A percentile compares a stretch with the other conserved stretches of the same genome.
Conservation (phyloP, 2,329 filamentous ascomycete species). For the Monascus ruber region DNA sequence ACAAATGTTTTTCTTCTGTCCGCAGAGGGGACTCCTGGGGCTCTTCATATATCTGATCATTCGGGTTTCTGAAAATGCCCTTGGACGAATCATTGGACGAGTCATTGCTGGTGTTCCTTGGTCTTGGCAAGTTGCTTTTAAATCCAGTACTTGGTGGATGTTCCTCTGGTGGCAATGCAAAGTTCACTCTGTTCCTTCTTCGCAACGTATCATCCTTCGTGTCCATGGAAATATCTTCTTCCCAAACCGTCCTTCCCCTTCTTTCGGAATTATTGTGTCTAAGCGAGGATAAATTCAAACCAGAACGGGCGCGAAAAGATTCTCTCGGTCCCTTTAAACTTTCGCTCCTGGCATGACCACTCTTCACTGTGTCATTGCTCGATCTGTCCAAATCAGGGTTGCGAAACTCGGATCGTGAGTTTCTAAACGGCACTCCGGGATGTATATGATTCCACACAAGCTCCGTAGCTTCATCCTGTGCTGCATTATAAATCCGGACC, state of each 20-base stretch:
- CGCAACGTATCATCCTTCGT: slow-evolving; percentile 15
- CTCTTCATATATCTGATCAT: slow-evolving; percentile 72
- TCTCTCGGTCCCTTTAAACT: slow-evolving; percentile 11
- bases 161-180: slow-evolving; percentile 24
- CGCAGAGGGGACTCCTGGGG: slow-evolving; percentile 43
- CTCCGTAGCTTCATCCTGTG: slow-evolving; percentile 52
- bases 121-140: slow-evolving; percentile 9
- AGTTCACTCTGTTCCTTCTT: slow-evolving; percentile 30
- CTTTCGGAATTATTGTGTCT: slow-evolving; percentile 1
- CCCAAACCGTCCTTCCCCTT: background rate
- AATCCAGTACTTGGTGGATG: slow-evolving; percentile 5
- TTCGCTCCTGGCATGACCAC: slow-evolving; percentile 34
- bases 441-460: slow-evolving; percentile 54
- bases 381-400: slow-evolving; percentile 34
- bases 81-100: slow-evolving; percentile 32
- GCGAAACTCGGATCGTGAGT: slow-evolving; percentile 36
- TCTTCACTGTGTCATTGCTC: slow-evolving; percentile 33
- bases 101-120: slow-evolving; percentile 22
- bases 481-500: slow-evolving; percentile 41
- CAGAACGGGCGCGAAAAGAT: slow-evolving; percentile 10
- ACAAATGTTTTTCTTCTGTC: slow-evolving; percentile 13
- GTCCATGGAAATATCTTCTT: slow-evolving; percentile 4
- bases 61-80: slow-evolving; percentile 47
- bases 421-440: slow-evolving; percentile 38
- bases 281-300: slow-evolving; percentile 10